Evolutionary conservation across 805 yeast genomes (phyloP).

Genomic region (Candida ipomoeae): DNA sequence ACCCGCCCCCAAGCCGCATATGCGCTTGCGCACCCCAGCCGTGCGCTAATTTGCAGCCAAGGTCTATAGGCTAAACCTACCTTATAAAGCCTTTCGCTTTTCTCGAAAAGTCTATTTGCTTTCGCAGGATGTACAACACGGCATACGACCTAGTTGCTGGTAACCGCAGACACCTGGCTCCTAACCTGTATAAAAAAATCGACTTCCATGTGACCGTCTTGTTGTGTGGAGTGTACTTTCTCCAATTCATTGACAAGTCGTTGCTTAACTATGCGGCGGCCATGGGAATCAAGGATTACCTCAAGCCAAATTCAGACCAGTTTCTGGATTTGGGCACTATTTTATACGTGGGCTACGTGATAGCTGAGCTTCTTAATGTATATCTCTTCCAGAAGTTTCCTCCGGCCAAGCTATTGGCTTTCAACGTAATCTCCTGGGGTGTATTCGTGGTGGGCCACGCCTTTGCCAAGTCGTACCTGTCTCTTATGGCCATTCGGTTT

Average conservation of each 20-base stretch:
- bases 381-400: constrained; percentile 47
- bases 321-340: constrained; percentile 52
- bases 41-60: constrained; percentile 12
- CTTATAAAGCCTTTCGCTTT: no score
- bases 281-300: constrained; percentile 53
- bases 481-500: constrained; percentile 52
- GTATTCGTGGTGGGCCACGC: constrained; percentile 36
- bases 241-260: constrained; percentile 57
- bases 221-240: constrained; percentile 48
- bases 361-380: constrained; percentile 47
- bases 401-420: constrained; percentile 46
- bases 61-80: neutral
- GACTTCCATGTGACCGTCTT: constrained; percentile 45
- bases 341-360: constrained; percentile 50
- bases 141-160: constrained; percentile 6
- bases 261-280: constrained; percentile 57
- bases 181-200: constrained; percentile 16
- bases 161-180: neutral
- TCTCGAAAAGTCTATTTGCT: neutral
- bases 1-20: neutral
- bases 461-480: constrained; percentile 42
- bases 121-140: constrained; percentile 5
- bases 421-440: constrained; percentile 52
- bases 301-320: constrained; percentile 39
- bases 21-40: constrained; percentile 8